A percentile compares a stretch with the other conserved stretches of the same genome.
These are phyloP conservation scores for Calonectria pseudoturangicola DNA, from an alignment of 2,329 filamentous ascomycete genomes.

Conservation along the genomic window DNA sequence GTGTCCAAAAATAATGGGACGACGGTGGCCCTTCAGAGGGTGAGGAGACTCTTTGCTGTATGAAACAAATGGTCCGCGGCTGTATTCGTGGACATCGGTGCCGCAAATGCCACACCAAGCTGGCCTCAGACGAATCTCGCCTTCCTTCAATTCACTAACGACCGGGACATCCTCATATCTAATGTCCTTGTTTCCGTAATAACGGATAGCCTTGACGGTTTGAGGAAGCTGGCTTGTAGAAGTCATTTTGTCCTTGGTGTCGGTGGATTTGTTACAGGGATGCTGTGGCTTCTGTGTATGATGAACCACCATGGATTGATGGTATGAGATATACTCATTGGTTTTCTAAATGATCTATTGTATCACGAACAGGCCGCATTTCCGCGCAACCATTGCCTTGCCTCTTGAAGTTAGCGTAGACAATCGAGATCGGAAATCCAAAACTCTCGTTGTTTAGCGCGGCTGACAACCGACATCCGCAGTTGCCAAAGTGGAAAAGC, in stretches of 20 bases:
- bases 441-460: neutral
- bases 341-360: neutral
- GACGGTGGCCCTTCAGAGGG: constrained; percentile 71
- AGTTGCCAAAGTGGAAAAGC: too few relatives aligned
- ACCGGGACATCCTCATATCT: neutral
- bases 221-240: neutral
- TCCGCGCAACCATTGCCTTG: neutral
- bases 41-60: constrained; percentile 64
- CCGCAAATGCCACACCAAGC: constrained; percentile 57
- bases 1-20: constrained; percentile 77
- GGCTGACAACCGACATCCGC: too few relatives aligned
- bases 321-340: neutral
- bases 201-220: constrained; percentile 4
- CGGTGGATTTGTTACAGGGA: neutral
- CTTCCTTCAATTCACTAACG: neutral
- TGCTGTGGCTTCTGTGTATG: too few relatives aligned
- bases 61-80: constrained; percentile 55
- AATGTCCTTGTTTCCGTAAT: constrained; percentile 8
- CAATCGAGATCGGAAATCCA: neutral
- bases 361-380: neutral
- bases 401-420: neutral
- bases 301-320: too few relatives aligned
- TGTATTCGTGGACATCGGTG: constrained; percentile 59
- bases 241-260: neutral
- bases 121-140: neutral